Percentiles rank a stretch among this genome's conserved stretches.
Conservation (phyloP, 1,284 basidiomycete genomes). For the Puccinia polysora region DNA sequence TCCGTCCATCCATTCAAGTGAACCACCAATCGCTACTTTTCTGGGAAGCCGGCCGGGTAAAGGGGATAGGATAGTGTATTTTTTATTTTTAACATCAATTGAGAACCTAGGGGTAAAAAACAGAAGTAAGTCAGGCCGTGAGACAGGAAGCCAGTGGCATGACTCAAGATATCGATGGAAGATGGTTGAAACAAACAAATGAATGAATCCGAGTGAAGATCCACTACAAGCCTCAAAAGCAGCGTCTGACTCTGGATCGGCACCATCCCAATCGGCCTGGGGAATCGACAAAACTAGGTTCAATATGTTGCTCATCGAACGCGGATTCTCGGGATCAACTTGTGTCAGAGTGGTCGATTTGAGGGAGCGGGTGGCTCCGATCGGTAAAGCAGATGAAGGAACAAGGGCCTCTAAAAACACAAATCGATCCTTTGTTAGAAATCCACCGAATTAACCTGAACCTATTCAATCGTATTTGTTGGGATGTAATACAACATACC, state of each 20-base stretch:
- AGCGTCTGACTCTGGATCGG: slow-evolving; percentile 22
- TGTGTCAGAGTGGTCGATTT: slow-evolving; percentile 79
- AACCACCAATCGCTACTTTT: slow-evolving; percentile 71
- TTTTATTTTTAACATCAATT: slow-evolving; percentile 69
- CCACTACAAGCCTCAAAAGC: slow-evolving; percentile 33
- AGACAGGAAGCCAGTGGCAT: slow-evolving; percentile 13
- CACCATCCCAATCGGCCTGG: slow-evolving; percentile 52
- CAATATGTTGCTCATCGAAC: slow-evolving; percentile 64
- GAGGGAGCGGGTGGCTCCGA: slow-evolving; percentile 74
- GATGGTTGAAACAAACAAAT: slow-evolving; percentile 4
- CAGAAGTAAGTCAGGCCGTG: background rate
- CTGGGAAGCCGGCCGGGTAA: slow-evolving; percentile 72
- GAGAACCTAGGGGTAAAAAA: slow-evolving; percentile 61
- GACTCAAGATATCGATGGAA: background rate
- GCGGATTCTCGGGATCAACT: slow-evolving; percentile 67
- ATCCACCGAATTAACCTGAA: too few species aligned
- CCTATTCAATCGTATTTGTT: too few species aligned
- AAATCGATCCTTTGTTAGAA: background rate
- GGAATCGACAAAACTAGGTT: slow-evolving; percentile 77
- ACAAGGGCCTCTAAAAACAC: slow-evolving; percentile 69
- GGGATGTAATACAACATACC: slow-evolving; percentile 59
- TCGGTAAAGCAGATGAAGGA: slow-evolving; percentile 81
- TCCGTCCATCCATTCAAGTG: slow-evolving; percentile 67
- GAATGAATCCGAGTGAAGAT: slow-evolving; percentile 38
- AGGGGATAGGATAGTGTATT: slow-evolving; percentile 82